Conservation (phyloP, 2,329 filamentous ascomycete genomes). For the Helminthosporium solani region DNA sequence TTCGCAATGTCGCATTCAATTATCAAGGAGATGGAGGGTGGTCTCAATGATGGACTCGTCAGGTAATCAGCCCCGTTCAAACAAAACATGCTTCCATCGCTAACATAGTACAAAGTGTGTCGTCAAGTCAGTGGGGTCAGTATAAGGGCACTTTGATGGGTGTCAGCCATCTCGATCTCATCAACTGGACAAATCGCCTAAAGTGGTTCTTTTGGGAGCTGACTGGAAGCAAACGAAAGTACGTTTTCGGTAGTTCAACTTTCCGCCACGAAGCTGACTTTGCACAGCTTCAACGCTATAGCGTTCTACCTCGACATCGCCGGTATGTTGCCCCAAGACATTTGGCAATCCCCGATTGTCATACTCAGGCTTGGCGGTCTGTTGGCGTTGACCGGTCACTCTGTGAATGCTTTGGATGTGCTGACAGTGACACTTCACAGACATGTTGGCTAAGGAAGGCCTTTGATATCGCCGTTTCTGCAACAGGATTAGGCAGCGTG, state of each 20-base stretch:
- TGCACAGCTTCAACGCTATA: slow-evolving; percentile 62
- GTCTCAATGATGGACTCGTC: slow-evolving; percentile 63
- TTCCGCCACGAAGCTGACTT: slow-evolving; percentile 11
- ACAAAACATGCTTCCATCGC: neutral
- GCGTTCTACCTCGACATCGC: slow-evolving; percentile 65
- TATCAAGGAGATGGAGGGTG: slow-evolving; percentile 55
- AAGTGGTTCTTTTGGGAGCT: slow-evolving; percentile 60
- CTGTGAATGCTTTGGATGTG: neutral
- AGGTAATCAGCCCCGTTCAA: slow-evolving; percentile 40
- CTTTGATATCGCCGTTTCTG: slow-evolving; percentile 20
- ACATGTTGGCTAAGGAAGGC: slow-evolving; percentile 43
- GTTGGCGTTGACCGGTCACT: slow-evolving; percentile 4
- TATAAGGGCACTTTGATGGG: slow-evolving; percentile 65
- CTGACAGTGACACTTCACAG: slow-evolving; percentile 14
- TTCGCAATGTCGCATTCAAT: slow-evolving; percentile 60
- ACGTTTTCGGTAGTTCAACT: slow-evolving; percentile 10
- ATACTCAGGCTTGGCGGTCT: no score
- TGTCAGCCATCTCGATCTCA: slow-evolving; percentile 64
- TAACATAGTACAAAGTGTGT: slow-evolving; percentile 44
- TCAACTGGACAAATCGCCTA: slow-evolving; percentile 66
- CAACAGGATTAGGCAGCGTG: slow-evolving; percentile 2
- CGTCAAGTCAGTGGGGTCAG: slow-evolving; percentile 60
- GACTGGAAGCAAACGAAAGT: slow-evolving; percentile 58
- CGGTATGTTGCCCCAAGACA: slow-evolving; percentile 45
- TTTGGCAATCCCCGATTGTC: no score